phyloP scores from a whole-genome alignment of 1,139 yeast species.

The Yamadazyma atmosphaerica region DNA sequence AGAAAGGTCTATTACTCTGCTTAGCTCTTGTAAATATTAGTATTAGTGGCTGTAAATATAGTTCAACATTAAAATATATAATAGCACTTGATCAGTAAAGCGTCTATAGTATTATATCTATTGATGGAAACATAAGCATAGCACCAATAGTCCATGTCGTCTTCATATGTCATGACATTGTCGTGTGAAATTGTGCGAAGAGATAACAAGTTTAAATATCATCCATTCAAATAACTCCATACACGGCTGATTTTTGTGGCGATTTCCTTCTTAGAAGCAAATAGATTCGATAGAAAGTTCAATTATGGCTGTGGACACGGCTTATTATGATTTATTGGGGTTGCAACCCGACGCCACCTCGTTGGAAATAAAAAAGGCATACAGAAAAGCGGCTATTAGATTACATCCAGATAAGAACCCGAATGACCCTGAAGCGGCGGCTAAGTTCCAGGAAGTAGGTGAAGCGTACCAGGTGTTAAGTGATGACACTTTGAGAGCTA shows the following conservation, averaged over 20 bases:
- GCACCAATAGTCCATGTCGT: too few species aligned
- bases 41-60: too few species aligned
- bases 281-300: too few species aligned
- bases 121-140: too few species aligned
- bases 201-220: too few species aligned
- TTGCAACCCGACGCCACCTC: constrained; percentile 72
- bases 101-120: too few species aligned
- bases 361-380: constrained; percentile 87
- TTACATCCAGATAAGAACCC: constrained; percentile 98
- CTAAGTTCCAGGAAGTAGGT: constrained; percentile 65
- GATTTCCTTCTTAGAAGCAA: too few species aligned
- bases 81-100: too few species aligned
- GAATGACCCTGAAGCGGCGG: constrained; percentile 76
- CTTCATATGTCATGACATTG: not conserved
- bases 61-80: too few species aligned
- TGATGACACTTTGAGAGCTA: constrained; percentile 68
- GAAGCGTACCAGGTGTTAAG: constrained; percentile 85
- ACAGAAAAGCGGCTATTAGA: constrained; percentile 81
- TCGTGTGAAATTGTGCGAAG: constrained; percentile 2
- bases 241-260: too few species aligned
- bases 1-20: constrained; percentile 83
- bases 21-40: constrained; percentile 17
- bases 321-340: constrained; percentile 79
- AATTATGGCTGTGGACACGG: constrained; percentile 87
- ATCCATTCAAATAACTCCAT: too few species aligned